Evolutionary conservation across 306 rosid species (phyloP).

Genomic region (Prunus kanzakura): DNA sequence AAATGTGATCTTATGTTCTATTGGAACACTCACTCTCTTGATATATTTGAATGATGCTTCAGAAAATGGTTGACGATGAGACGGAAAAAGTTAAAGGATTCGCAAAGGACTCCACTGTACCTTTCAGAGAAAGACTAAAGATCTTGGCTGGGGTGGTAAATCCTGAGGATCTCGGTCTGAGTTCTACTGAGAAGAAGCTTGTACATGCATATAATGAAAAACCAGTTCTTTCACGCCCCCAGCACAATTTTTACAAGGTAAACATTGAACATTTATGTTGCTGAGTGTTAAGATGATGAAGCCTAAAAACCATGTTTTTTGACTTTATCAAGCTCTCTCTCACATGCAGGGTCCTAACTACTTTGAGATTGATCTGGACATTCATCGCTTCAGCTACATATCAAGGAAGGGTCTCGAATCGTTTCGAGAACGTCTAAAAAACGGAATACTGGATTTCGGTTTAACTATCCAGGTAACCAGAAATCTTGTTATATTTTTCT

Average conservation of each 20-base stretch:
- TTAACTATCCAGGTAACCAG: slow-evolving; percentile 76
- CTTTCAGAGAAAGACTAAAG: slow-evolving; percentile 87
- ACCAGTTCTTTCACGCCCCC: slow-evolving; percentile 95
- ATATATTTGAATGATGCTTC: slow-evolving; percentile 15
- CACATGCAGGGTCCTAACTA: slow-evolving; percentile 72
- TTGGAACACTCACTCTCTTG: not conserved
- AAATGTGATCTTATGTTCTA: not conserved
- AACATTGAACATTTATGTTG: not conserved
- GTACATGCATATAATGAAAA: slow-evolving; percentile 78
- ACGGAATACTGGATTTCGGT: slow-evolving; percentile 75
- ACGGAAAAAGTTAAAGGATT: slow-evolving; percentile 84
- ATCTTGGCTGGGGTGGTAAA: slow-evolving; percentile 84
- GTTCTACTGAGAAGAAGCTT: slow-evolving; percentile 79
- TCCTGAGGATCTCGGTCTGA: slow-evolving; percentile 80
- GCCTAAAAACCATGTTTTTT: not conserved
- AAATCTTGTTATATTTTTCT: not conserved
- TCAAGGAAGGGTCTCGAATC: slow-evolving; percentile 92
- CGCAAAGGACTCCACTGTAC: slow-evolving; percentile 64
- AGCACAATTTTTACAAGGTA: slow-evolving; percentile 82
- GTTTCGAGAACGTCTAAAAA: slow-evolving; percentile 71
- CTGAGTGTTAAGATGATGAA: not conserved
- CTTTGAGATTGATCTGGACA: slow-evolving; percentile 96
- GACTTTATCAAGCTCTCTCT: slow-evolving; percentile 4
- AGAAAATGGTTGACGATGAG: slow-evolving; percentile 88
- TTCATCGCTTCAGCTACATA: slow-evolving; percentile 93